A percentile compares a stretch with the other conserved stretches of the same genome.
Conservation (phyloP, 495 filamentous ascomycete genomes). For the Aspergillus biplanus region DNA sequence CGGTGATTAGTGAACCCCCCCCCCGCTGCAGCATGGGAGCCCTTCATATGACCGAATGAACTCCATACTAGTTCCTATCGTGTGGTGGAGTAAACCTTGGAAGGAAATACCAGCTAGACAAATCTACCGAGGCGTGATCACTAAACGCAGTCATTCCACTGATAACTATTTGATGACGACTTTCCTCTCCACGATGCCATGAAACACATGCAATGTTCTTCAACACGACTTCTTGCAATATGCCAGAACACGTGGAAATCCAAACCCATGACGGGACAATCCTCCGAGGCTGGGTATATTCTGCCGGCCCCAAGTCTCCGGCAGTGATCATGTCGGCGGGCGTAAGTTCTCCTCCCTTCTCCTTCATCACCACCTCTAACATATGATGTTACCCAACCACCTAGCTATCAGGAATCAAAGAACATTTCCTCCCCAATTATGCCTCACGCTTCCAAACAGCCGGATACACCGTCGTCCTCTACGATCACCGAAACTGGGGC, state of each 20-base stretch:
- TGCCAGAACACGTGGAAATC: not conserved
- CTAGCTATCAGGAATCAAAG: not conserved
- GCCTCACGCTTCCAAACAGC: slow-evolving; percentile 29
- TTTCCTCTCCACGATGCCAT: too few relatives aligned
- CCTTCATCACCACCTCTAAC: not conserved
- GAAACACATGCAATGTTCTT: too few relatives aligned
- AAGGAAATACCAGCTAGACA: too few relatives aligned
- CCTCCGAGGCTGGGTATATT: not conserved
- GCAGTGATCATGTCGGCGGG: not conserved
- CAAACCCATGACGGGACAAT: not conserved
- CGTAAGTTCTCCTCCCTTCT: not conserved
- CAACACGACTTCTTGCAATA: too few relatives aligned
- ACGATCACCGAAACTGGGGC: slow-evolving; percentile 42
- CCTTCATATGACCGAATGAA: too few relatives aligned
- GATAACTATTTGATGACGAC: too few relatives aligned
- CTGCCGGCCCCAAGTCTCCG: not conserved
- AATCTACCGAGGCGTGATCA: too few relatives aligned
- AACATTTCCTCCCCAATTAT: not conserved
- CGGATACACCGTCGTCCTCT: slow-evolving; percentile 31
- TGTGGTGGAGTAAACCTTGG: too few relatives aligned
- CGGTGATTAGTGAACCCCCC: too few relatives aligned
- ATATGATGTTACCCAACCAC: not conserved
- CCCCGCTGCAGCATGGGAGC: too few relatives aligned
- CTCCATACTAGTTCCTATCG: too few relatives aligned
- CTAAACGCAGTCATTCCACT: too few relatives aligned